Evolutionary conservation across 2,329 filamentous ascomycete species (phyloP), one percentile per base, ranked within the genome.

Genomic region (Colletotrichum endophyticum): DNA sequence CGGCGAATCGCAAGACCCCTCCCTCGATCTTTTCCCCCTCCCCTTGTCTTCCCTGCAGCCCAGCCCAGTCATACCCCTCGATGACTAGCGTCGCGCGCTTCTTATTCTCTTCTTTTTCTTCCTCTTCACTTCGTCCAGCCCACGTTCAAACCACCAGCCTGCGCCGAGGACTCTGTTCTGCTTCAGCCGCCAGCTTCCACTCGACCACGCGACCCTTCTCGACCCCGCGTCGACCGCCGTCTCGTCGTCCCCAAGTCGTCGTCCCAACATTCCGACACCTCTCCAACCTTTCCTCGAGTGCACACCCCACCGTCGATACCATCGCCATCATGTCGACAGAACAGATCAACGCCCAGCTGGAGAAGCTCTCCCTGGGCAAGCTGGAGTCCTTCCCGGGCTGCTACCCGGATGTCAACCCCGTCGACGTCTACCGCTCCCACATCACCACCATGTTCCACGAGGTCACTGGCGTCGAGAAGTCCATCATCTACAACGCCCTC

Each of bases 401-500:
- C 80, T 88, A 93, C 82, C 94, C 94, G 72, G 89, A 93, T 34
- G 86, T 91, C 80, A 97, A 97, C 86, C 93, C 94, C 6, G 88
- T 95, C 81, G 95, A 97, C 81, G 89, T 96, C 77, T 98, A 96
- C 89, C 91, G 95, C 76, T 91, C 92, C 49, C 94, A 96, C 83
- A 91, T 98, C 78, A 93, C 94, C 77, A 89, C 93, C 57, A 87
- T 95, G 66, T 87, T 98, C 56, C 87, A 91, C 39, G 87, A 91
- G 25, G 90, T 95, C 76, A 95, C 94, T 4, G 94, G 93, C 27
- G 93, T 95, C 32, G 93, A 95, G 74, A 84, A 89, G 39, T 87
- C 89, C 70, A 92, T 95, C 80, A 93, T 98, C 82, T 96, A 95
- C 86, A 91, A 92, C 30, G 92, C 92, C 49, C 87, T 98, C 57